These are phyloP conservation scores for Aspergillus ibericus DNA, from an alignment of 2,329 filamentous ascomycete species.

Conservation along the genomic window DNA sequence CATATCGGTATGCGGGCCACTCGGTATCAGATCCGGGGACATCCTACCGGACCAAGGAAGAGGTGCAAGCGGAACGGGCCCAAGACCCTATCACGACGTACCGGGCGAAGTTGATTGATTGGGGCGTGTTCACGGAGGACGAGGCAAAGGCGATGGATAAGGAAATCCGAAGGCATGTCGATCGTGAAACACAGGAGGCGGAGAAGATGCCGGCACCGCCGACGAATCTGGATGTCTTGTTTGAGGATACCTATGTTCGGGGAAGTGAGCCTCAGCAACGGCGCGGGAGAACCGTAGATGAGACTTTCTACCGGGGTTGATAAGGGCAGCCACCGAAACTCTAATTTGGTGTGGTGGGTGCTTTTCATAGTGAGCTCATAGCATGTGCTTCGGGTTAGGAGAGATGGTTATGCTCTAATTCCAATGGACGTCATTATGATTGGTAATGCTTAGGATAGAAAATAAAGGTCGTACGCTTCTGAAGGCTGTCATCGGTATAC, in stretches of 20 bases:
- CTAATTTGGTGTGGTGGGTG: background rate
- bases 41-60: slow-evolving; percentile 95
- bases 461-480: background rate
- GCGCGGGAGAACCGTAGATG: slow-evolving; percentile 79
- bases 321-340: background rate
- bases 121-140: slow-evolving; percentile 82
- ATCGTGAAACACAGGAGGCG: slow-evolving; percentile 80
- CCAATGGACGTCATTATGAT: background rate
- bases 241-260: slow-evolving; percentile 87
- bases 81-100: slow-evolving; percentile 95
- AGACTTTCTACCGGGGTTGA: slow-evolving; percentile 71
- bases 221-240: slow-evolving; percentile 74
- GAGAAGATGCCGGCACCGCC: slow-evolving; percentile 83
- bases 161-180: slow-evolving; percentile 78
- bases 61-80: slow-evolving; percentile 91
- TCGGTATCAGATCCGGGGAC: slow-evolving; percentile 98
- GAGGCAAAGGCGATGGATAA: slow-evolving; percentile 94
- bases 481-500: background rate
- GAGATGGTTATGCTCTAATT: background rate
- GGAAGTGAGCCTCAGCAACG: slow-evolving; percentile 83
- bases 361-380: slow-evolving; percentile 6
- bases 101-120: slow-evolving; percentile 93
- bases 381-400: background rate
- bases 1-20: slow-evolving; percentile 96
- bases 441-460: background rate